Conservation (phyloP, 805 yeast species). For the Starmerella bombi region DNA sequence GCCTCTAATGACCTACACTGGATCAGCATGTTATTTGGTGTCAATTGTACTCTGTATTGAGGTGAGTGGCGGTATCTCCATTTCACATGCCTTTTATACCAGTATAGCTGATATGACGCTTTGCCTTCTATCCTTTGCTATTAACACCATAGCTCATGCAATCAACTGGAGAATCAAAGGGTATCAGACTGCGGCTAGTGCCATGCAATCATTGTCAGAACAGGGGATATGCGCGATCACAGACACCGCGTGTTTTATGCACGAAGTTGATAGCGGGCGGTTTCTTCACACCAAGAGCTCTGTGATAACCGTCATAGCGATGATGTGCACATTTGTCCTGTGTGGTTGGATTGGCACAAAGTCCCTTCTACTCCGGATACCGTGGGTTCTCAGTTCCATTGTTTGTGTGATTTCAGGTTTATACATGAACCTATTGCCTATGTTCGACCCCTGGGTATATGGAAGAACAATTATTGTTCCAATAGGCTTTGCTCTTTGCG, state of each 20-base stretch:
- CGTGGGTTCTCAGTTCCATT: constrained; percentile 19
- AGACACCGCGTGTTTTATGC: constrained; percentile 12
- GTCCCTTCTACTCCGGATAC: constrained; percentile 9
- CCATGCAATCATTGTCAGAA: constrained; percentile 9
- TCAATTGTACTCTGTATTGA: constrained; percentile 15
- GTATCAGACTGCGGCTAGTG: constrained; percentile 7
- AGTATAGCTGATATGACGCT: constrained; percentile 6
- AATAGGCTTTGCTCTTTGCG: constrained; percentile 20
- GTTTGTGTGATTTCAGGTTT: constrained; percentile 8
- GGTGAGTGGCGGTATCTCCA: constrained; percentile 21
- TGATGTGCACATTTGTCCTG: constrained; percentile 10
- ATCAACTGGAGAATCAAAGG: constrained; percentile 21
- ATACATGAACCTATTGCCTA: constrained; percentile 9
- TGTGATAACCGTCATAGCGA: constrained; percentile 18
- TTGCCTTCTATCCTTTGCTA: constrained; percentile 9
- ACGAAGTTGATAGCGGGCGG: constrained; percentile 10
- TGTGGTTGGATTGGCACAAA: constrained; percentile 9
- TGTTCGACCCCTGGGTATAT: constrained; percentile 8
- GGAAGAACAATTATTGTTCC: constrained; percentile 17
- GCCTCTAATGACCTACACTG: constrained; percentile 16
- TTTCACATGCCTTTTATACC: constrained; percentile 9
- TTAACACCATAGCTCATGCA: constrained; percentile 15
- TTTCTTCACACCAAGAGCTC: constrained; percentile 17
- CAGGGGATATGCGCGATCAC: constrained; percentile 19
- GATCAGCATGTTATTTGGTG: constrained; percentile 18